Evolutionary conservation across 306 rosid species (phyloP), one percentile per base, ranked within the genome.

Genomic region (Dalbergia oliveri): DNA sequence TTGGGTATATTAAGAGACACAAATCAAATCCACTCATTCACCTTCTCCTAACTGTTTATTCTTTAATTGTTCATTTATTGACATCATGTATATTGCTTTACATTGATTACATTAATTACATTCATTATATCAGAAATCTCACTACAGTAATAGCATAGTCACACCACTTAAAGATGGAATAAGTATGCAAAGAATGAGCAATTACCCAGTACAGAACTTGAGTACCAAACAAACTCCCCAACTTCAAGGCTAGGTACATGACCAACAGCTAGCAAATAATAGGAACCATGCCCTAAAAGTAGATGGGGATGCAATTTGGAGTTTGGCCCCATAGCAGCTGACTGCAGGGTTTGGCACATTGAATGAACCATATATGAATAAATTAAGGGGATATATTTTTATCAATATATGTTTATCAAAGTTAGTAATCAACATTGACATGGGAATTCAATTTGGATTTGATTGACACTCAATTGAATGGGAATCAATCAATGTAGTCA

Each of bases 1-100:
- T 21, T 5, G 53, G 16, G 56, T 11, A 18, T 34, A 72, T 34
- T 9, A 64, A 76, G 80, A 45, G 37, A 68, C 19, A 15, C 7
- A 72, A 69, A 45, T 59, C 60, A 79, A 69, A 59, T 59, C 47
- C 70, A 45, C 12, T 79, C 31, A 59, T 79, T 69, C 43, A 34
- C 63, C 31, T 41, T 23, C 16, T 33, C 16, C 69, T 69, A 57
- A 57, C 35, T 43, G 59, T 39, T 49, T 75, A 26, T 45, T 31
- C 60, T 61, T 51, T 59, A 54, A 66, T 5, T 51, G 31, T 54
- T 66, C 45, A 66, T 66, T 77, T 78, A 15, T 57, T 43, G 34
- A 45, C 76, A 78, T 26, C 37, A 43, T 16, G 16, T 68, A 57
- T 12, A 78, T 68, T 57, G 69, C 35, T 18, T 68, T 31, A 18